Conservation (phyloP, 2,329 filamentous ascomycete species). For the Exophiala sideris region DNA sequence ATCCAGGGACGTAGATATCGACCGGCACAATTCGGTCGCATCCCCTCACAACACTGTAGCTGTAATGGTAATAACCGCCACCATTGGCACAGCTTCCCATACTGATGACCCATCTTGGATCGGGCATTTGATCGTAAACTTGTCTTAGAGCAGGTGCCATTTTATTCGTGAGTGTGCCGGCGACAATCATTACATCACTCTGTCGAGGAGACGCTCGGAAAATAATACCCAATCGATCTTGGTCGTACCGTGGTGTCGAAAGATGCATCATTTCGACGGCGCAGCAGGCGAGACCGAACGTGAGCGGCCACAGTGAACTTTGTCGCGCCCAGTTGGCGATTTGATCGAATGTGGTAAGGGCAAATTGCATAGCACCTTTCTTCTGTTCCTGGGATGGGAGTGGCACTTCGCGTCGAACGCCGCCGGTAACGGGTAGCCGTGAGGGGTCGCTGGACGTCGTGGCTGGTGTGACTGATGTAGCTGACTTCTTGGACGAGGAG, state of each 20-base stretch:
- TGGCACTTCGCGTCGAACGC: conserved; percentile 46
- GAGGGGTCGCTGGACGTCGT: conserved; percentile 35
- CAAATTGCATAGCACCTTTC: conserved; percentile 52
- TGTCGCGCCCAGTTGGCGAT: conserved; percentile 82
- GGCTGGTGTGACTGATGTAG: conserved; percentile 40
- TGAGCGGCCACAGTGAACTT: conserved; percentile 83
- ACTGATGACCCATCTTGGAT: conserved; percentile 80
- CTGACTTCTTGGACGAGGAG: conserved; percentile 40
- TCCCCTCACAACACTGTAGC: conserved; percentile 71
- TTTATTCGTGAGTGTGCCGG: conserved; percentile 91
- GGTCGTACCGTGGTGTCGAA: conserved; percentile 83
- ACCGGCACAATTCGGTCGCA: conserved; percentile 76
- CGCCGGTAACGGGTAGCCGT: conserved; percentile 36
- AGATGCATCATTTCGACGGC: conserved; percentile 92
- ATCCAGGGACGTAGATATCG: conserved; percentile 76
- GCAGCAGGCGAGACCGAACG: conserved; percentile 84
- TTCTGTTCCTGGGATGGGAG: conserved; percentile 50
- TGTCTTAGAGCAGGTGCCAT: conserved; percentile 89
- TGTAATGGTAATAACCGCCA: conserved; percentile 84
- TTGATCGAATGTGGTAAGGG: conserved; percentile 54
- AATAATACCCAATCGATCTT: conserved; percentile 84
- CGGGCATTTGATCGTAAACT: conserved; percentile 94
- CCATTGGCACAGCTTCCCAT: conserved; percentile 86
- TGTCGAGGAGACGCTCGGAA: conserved; percentile 85
- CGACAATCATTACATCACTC: conserved; percentile 90